Evolutionary conservation across 2,329 filamentous ascomycete genomes (phyloP), one percentile per base, ranked within the genome.

Genomic region (Lachnellula suecica): DNA sequence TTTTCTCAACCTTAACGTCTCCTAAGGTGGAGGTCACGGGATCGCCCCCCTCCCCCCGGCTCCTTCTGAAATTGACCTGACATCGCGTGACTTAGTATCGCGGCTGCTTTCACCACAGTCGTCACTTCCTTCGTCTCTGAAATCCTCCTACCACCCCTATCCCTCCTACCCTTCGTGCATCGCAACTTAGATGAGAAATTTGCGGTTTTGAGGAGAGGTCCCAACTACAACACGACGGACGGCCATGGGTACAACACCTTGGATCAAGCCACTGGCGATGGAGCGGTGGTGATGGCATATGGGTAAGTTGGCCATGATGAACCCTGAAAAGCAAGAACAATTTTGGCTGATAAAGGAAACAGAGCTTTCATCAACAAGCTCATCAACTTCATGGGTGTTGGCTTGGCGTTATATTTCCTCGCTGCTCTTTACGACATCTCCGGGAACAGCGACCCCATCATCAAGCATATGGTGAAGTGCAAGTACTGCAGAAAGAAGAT

Each of bases 101-200:
- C 87, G 11, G 79, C 84, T 49, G 79, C 85, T 24, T 90, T 91
- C 67, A 89, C 86, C 3, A 77, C 82, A 51, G 77, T 89, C 43
- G 84, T 89, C 51, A 89, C 85, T 52, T 87, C 83, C 8, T 85
- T 90, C 63, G 85, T 90, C 48, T 82, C 79, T 55, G 85, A 89
- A 61, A 79, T 90, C 29, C 71, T 90, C 42, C 79, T 90, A 56
- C 88, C 87, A 4, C 76, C 87, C 0, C 72, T 91, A 24, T 87
- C 86, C 2, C 71, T 90, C 38, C 71, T 91, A 20, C 78, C 88
- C 4, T 87, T 87, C 44, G 71, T 90, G 51, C 80, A 86, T 61
- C 81, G 81, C 58, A 90, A 90, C 65, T 78, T 91, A 63, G 84
- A 88, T 63, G 82, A 89, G 70, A 89, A 89, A 67, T 91, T 91